Conservation (phyloP, 1,284 basidiomycete genomes). For the Puccinia hordei region DNA sequence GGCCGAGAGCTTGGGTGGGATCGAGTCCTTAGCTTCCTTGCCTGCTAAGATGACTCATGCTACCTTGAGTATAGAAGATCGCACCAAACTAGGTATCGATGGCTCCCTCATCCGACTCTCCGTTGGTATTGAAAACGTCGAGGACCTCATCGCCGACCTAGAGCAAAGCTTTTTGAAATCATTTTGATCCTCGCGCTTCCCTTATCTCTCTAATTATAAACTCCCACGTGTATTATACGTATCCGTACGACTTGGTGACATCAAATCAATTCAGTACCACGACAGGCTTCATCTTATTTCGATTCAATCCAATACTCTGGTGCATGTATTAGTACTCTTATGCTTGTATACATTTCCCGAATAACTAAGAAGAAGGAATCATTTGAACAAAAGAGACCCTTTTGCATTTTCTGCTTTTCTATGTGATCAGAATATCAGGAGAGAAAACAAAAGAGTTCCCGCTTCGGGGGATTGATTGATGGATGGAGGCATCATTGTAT, state of each 20-base stretch:
- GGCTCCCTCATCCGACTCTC: constrained; percentile 78
- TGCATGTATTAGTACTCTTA: not conserved
- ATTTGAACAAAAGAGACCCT: too few relatives aligned
- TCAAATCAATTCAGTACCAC: not conserved
- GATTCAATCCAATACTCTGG: not conserved
- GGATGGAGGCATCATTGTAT: too few relatives aligned
- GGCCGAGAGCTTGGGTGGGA: constrained; percentile 86
- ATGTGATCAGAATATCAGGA: too few relatives aligned
- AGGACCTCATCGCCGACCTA: constrained; percentile 77
- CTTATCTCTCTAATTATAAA: not conserved
- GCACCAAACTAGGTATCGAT: constrained; percentile 74
- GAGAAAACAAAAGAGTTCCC: too few relatives aligned
- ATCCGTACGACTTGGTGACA: too few relatives aligned
- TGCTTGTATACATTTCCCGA: not conserved
- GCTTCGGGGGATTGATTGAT: too few relatives aligned
- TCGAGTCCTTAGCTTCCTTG: constrained; percentile 84
- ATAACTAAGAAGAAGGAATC: not conserved
- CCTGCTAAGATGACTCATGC: constrained; percentile 64
- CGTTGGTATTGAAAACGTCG: constrained; percentile 83
- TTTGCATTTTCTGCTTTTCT: too few relatives aligned
- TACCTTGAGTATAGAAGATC: constrained; percentile 69
- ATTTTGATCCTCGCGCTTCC: not conserved
- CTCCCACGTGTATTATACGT: not conserved
- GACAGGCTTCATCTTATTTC: not conserved
- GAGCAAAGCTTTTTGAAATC: constrained; percentile 66